These are phyloP conservation scores for Pythium aristosporum DNA, from an alignment of 352 stramenopile species.

Conservation along the genomic window DNA sequence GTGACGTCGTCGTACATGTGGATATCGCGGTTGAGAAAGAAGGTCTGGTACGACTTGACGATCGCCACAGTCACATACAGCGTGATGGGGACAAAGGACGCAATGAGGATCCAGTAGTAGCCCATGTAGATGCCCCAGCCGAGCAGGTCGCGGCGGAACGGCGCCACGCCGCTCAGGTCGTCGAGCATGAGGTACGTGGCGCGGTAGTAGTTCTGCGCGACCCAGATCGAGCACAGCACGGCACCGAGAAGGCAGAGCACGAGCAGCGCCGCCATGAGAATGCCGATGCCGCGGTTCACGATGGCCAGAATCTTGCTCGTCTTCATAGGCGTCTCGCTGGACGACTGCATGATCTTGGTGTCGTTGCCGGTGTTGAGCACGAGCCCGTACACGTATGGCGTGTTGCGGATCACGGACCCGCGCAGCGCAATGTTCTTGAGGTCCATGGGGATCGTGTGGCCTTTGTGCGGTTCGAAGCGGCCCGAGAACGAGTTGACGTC, in stretches of 20 bases:
- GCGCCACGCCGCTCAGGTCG: constrained; percentile 54
- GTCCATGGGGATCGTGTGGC: constrained; percentile 80
- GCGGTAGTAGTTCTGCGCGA: constrained; percentile 49
- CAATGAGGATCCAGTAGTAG: constrained; percentile 89
- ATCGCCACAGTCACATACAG: constrained; percentile 88
- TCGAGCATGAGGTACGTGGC: constrained; percentile 73
- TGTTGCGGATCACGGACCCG: constrained; percentile 85
- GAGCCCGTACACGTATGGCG: constrained; percentile 70
- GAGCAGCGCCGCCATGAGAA: constrained; percentile 74
- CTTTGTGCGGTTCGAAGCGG: constrained; percentile 69
- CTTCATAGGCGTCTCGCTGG: constrained; percentile 69
- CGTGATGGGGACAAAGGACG: constrained; percentile 87
- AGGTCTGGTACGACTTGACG: constrained; percentile 86
- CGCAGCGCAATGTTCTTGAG: constrained; percentile 83
- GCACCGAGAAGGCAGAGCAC: constrained; percentile 72
- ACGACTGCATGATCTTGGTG: constrained; percentile 89
- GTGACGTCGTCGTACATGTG: constrained; percentile 81
- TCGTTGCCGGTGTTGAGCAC: constrained; percentile 82
- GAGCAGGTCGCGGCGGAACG: constrained; percentile 71
- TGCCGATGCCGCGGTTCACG: constrained; percentile 73
- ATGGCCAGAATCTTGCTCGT: constrained; percentile 83
- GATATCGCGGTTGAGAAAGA: constrained; percentile 85
- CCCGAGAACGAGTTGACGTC: constrained; percentile 87
- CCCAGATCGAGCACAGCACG: constrained; percentile 67
- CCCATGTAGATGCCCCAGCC: constrained; percentile 77